phyloP scores from a whole-genome alignment of 2,329 filamentous ascomycete genomes.

The Mycogone perniciosa region DNA sequence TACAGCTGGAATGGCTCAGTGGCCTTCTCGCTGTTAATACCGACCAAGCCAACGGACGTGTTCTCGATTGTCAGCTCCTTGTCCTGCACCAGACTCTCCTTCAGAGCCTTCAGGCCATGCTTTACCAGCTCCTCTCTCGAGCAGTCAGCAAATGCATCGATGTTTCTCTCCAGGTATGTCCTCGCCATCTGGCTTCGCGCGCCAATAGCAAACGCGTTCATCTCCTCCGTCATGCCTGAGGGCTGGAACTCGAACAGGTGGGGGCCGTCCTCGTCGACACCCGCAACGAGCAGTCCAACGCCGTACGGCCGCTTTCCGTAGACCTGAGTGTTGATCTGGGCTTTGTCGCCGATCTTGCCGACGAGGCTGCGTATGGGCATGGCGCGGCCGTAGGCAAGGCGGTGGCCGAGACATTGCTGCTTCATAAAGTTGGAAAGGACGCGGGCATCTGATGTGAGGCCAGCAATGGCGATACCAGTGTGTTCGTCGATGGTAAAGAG shows the following conservation, averaged over 20 bases:
- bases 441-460: constrained; percentile 93
- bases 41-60: constrained; percentile 83
- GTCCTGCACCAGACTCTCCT: constrained; percentile 94
- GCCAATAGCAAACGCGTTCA: constrained; percentile 92
- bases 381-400: constrained; percentile 90
- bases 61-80: constrained; percentile 97
- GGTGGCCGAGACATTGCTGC: constrained; percentile 92
- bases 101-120: constrained; percentile 85
- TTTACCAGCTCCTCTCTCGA: constrained; percentile 79
- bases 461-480: constrained; percentile 90
- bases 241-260: constrained; percentile 99
- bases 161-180: constrained; percentile 89
- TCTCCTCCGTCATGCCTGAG: constrained; percentile 92
- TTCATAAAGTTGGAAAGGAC: constrained; percentile 99
- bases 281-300: constrained; percentile 85
- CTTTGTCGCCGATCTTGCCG: constrained; percentile 87
- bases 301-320: constrained; percentile 96
- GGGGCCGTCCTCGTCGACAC: constrained; percentile 87
- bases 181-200: constrained; percentile 95
- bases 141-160: constrained; percentile 73
- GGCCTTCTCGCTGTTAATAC: constrained; percentile 49
- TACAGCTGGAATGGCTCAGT: constrained; percentile 83
- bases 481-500: constrained; percentile 95
- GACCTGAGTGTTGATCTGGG: constrained; percentile 95
- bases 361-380: constrained; percentile 88